phyloP scores from a whole-genome alignment of 495 filamentous ascomycete species.

The Hypomontagnella submonticulosa region DNA sequence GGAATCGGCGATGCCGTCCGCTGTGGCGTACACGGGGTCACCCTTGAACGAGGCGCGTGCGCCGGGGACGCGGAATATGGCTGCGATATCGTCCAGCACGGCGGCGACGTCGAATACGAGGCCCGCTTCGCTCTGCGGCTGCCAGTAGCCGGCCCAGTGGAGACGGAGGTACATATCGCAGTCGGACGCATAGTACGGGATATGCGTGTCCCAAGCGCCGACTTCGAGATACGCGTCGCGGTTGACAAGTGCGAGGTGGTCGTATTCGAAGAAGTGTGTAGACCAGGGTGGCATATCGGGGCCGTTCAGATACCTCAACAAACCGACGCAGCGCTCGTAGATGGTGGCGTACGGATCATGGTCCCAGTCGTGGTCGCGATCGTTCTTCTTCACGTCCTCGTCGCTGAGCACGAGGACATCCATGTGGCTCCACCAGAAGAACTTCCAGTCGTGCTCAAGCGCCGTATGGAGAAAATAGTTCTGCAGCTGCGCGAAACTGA shows the following conservation, averaged over 20 bases:
- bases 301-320: conserved; percentile 46
- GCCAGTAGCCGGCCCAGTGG: conserved; percentile 63
- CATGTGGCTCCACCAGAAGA: conserved; percentile 71
- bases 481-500: conserved; percentile 71
- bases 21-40: conserved; percentile 37
- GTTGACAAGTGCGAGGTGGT: conserved; percentile 67
- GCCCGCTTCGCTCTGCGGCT: conserved; percentile 57
- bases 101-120: conserved; percentile 62
- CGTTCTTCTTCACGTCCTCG: conserved; percentile 56
- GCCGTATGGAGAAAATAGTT: conserved; percentile 66
- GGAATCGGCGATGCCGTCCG: conserved; percentile 1
- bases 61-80: conserved; percentile 55
- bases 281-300: conserved; percentile 53
- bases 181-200: conserved; percentile 68
- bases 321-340: conserved; percentile 54
- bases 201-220: conserved; percentile 70
- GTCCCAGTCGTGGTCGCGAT: conserved; percentile 51
- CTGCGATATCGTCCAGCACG: conserved; percentile 57
- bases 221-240: conserved; percentile 61
- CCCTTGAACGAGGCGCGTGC: conserved; percentile 46
- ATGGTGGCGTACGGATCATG: conserved; percentile 58
- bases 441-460: conserved; percentile 59
- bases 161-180: conserved; percentile 68
- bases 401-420: conserved; percentile 65
- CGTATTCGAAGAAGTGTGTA: conserved; percentile 66